Evolutionary conservation across 495 filamentous ascomycete genomes (phyloP).

Genomic region (Talaromyces trachyspermus): DNA sequence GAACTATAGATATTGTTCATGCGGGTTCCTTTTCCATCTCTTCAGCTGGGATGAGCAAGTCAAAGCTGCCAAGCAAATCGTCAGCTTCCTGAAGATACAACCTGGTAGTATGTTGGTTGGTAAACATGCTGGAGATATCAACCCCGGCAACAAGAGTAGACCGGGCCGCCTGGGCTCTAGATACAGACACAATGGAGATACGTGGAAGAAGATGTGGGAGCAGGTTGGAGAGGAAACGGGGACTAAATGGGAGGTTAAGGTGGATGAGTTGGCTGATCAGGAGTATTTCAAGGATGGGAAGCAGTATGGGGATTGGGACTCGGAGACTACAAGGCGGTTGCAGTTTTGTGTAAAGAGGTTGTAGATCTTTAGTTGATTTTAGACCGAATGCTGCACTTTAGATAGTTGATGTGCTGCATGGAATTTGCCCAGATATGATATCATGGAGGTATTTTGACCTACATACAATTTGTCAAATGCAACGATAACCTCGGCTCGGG

Average conservation of each 20-base stretch:
- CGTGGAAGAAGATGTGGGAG: constrained; percentile 43
- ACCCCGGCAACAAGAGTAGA: constrained; percentile 18
- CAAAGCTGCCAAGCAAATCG: constrained; percentile 34
- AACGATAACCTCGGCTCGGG: too few species aligned
- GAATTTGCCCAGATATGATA: too few species aligned
- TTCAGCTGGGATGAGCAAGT: constrained; percentile 49
- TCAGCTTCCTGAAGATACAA: constrained; percentile 33
- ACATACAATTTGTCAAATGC: too few species aligned
- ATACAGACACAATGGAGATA: constrained; percentile 39
- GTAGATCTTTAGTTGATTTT: too few species aligned
- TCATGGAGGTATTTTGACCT: too few species aligned
- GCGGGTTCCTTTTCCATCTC: constrained; percentile 52
- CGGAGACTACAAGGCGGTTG: too few species aligned
- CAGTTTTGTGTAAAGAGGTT: too few species aligned
- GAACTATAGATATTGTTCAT: constrained; percentile 49
- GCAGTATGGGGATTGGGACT: too few species aligned
- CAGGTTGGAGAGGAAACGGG: constrained; percentile 40
- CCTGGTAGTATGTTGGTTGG: constrained; percentile 42
- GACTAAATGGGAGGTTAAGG: constrained; percentile 36
- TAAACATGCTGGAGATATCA: constrained; percentile 34
- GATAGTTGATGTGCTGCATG: too few species aligned
- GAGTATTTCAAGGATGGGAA: too few species aligned
- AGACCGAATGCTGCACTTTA: too few species aligned
- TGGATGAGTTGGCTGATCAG: too few species aligned
- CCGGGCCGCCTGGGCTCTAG: constrained; percentile 12